phyloP scores from a whole-genome alignment of 805 yeast species.

The Schwanniomyces sp. region DNA sequence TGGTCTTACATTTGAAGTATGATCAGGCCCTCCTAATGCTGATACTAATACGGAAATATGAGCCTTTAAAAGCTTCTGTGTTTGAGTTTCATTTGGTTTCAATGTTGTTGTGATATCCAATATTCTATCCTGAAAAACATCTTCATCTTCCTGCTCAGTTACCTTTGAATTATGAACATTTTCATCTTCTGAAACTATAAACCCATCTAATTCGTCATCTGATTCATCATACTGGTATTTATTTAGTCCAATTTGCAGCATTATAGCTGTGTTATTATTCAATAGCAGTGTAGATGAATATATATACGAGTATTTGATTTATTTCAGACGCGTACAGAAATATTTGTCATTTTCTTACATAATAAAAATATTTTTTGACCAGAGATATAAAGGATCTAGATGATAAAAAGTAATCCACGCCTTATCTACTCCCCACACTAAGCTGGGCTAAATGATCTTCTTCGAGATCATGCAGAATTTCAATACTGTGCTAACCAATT shows the following conservation, averaged over 20 bases:
- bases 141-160: constrained; percentile 12
- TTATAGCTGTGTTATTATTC: neutral
- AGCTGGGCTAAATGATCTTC: too few species aligned
- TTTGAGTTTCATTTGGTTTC: constrained; percentile 32
- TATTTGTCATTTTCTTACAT: neutral
- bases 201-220: constrained; percentile 33
- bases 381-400: too few species aligned
- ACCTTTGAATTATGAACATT: neutral
- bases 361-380: too few species aligned
- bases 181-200: constrained; percentile 32
- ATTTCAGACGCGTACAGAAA: neutral
- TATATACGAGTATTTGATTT: neutral
- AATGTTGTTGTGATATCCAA: constrained; percentile 20
- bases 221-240: constrained; percentile 10
- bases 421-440: too few species aligned
- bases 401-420: too few species aligned
- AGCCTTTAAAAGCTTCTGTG: constrained; percentile 53
- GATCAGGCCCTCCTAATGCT: constrained; percentile 90
- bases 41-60: constrained; percentile 80
- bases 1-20: constrained; percentile 43
- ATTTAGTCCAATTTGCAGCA: constrained; percentile 1
- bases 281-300: too few species aligned
- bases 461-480: too few species aligned
- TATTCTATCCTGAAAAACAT: constrained; percentile 19
- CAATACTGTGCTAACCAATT: too few species aligned